Evolutionary conservation across 192 early-diverging fungal genomes (phyloP).

Genomic region (Phycomyces blakesleeanus): DNA sequence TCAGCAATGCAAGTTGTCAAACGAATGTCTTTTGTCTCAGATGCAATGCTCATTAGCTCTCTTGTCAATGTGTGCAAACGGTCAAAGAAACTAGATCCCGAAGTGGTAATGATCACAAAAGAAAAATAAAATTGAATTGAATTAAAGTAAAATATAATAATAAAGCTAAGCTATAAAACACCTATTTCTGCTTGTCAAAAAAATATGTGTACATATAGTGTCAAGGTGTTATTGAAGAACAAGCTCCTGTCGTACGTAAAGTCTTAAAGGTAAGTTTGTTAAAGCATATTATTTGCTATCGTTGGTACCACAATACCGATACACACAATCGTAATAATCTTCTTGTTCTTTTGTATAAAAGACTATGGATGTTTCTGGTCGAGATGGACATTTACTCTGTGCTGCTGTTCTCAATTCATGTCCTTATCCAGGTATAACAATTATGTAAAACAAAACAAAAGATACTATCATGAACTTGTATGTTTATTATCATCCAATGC

Average conservation of each 20-base stretch:
- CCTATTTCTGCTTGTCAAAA: too few species aligned
- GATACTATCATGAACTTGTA: too few species aligned
- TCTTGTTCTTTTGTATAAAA: conserved; percentile 8
- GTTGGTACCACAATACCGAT: neutral
- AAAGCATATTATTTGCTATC: conserved; percentile 2
- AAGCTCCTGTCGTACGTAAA: conserved; percentile 43
- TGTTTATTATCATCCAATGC: too few species aligned
- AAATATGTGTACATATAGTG: conserved; percentile 37
- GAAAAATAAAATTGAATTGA: neutral
- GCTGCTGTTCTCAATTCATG: conserved; percentile 39
- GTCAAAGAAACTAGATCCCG: conserved; percentile 2
- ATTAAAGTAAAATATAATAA: neutral
- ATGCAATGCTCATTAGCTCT: neutral
- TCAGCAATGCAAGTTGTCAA: neutral
- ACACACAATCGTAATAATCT: neutral
- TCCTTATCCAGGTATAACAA: conserved; percentile 40
- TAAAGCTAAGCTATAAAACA: neutral
- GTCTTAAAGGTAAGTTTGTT: conserved; percentile 32
- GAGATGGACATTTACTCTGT: conserved; percentile 47
- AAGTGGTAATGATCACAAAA: neutral
- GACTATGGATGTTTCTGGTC: conserved; percentile 31
- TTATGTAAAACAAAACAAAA: too few species aligned
- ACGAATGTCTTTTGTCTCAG: neutral
- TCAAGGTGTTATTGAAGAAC: conserved; percentile 43
- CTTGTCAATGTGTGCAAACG: conserved; percentile 12